Conservation (phyloP, 2,329 filamentous ascomycete species). For the Neoscytalidium dimidiatum region DNA sequence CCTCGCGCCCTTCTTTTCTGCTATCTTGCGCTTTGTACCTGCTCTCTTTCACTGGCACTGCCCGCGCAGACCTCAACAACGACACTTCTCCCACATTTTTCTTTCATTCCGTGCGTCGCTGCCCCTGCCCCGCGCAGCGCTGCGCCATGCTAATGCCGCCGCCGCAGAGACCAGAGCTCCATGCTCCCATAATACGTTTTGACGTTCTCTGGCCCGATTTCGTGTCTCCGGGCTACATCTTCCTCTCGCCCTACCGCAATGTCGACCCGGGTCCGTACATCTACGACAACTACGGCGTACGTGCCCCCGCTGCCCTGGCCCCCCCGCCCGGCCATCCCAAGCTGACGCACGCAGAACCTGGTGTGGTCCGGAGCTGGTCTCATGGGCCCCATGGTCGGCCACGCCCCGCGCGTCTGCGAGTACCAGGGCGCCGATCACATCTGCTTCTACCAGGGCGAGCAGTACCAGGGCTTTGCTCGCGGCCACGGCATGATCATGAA, state of each 20-base stretch:
- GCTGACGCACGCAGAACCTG: slow-evolving; percentile 40
- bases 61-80: slow-evolving; percentile 20
- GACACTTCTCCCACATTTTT: slow-evolving; percentile 20
- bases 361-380: slow-evolving; percentile 51
- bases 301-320: slow-evolving; percentile 12
- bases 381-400: slow-evolving; percentile 52
- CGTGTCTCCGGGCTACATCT: slow-evolving; percentile 48
- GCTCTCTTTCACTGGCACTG: slow-evolving; percentile 1
- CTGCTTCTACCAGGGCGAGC: slow-evolving; percentile 55
- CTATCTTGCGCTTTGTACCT: not conserved
- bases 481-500: slow-evolving; percentile 57
- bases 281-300: slow-evolving; percentile 52
- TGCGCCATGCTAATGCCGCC: not conserved
- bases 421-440: slow-evolving; percentile 52
- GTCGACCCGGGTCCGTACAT: slow-evolving; percentile 54
- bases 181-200: slow-evolving; percentile 36
- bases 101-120: slow-evolving; percentile 18
- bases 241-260: slow-evolving; percentile 52
- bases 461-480: slow-evolving; percentile 54
- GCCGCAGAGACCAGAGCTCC: slow-evolving; percentile 40
- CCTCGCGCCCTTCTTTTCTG: slow-evolving; percentile 11
- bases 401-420: slow-evolving; percentile 51
- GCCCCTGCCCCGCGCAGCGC: not conserved
- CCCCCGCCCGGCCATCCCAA: too few relatives aligned
- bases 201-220: slow-evolving; percentile 22